These are phyloP conservation scores for Diaporthe amygdali DNA, from an alignment of 2,329 filamentous ascomycete genomes.

Conservation along the genomic window DNA sequence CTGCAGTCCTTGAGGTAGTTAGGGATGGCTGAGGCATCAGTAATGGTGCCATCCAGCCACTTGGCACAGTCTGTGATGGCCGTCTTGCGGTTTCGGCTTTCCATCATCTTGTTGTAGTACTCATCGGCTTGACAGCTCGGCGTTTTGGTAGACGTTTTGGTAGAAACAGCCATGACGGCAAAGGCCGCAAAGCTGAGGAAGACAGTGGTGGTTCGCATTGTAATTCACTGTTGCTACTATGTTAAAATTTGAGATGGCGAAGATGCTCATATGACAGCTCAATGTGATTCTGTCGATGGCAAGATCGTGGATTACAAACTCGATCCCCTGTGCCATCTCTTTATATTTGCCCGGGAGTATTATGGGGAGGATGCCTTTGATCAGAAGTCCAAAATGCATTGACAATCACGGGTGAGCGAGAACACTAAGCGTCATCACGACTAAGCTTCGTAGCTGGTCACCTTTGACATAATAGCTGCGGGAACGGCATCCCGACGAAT, in stretches of 20 bases:
- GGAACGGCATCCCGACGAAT: neutral
- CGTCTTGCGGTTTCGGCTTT: neutral
- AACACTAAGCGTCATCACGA: neutral
- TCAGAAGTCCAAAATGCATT: neutral
- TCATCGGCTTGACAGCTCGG: neutral
- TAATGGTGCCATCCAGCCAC: neutral
- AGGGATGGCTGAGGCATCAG: neutral
- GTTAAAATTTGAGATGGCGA: neutral
- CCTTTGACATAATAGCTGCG: neutral
- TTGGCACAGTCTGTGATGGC: neutral
- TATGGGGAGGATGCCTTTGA: neutral
- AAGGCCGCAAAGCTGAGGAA: neutral
- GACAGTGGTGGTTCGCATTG: neutral
- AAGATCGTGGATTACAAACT: no score
- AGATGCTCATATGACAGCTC: neutral
- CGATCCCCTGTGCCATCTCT: no score
- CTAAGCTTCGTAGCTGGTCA: neutral
- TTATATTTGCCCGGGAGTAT: neutral
- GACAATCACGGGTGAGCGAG: neutral
- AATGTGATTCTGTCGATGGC: neutral
- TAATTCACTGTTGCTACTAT: neutral
- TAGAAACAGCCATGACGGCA: neutral
- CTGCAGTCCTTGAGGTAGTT: neutral
- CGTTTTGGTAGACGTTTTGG: no score
- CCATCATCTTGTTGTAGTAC: neutral